Percentiles rank a stretch among this genome's conserved stretches.
These are phyloP conservation scores for Circinella umbellata DNA, from an alignment of 371 early-diverging fungal genomes.

Conservation along the genomic window DNA sequence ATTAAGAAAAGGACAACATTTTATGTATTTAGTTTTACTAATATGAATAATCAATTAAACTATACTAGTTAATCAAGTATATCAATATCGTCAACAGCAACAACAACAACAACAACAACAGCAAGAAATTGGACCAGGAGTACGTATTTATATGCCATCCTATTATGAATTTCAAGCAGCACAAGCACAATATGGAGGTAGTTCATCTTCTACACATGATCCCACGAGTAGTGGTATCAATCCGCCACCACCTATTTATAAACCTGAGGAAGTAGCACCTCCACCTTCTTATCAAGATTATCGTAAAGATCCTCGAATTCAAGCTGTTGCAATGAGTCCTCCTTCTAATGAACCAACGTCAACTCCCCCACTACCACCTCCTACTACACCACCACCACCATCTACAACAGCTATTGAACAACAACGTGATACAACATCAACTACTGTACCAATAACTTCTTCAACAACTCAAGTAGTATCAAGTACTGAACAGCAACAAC, in stretches of 20 bases:
- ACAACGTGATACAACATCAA: too few species aligned
- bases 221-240: background rate
- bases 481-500: too few species aligned
- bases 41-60: too few species aligned
- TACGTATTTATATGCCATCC: slow-evolving; percentile 8
- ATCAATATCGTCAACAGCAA: slow-evolving; percentile 5
- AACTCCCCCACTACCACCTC: background rate
- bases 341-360: background rate
- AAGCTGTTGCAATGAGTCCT: slow-evolving; percentile 1
- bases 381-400: background rate
- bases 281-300: slow-evolving; percentile 32
- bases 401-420: too few species aligned
- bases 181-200: slow-evolving; percentile 9
- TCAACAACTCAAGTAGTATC: too few species aligned
- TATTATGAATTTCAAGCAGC: slow-evolving; percentile 5
- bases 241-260: slow-evolving; percentile 23
- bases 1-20: background rate
- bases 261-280: slow-evolving; percentile 18
- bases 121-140: background rate
- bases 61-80: background rate
- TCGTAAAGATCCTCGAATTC: slow-evolving; percentile 21
- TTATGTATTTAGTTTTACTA: background rate
- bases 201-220: background rate
- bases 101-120: background rate
- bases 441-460: too few species aligned